Percentiles rank a stretch among this genome's conserved stretches.
Evolutionary conservation across 108 stramenopile species (phyloP).

Genomic region (Hondaea fermentalgiana): DNA sequence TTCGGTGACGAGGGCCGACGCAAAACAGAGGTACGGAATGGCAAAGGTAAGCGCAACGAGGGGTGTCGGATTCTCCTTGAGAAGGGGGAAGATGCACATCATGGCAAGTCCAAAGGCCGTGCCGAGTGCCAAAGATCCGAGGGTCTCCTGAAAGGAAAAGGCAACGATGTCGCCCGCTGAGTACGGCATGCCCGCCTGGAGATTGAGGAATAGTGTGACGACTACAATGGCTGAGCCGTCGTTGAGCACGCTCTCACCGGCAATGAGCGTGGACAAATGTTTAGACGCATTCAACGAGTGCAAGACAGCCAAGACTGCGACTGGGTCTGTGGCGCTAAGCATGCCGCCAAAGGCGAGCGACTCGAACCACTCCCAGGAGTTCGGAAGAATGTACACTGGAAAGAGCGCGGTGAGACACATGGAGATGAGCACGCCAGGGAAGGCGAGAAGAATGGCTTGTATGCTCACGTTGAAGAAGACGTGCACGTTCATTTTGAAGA

Average conservation of each 20-base stretch:
- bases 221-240: slow-evolving; percentile 53
- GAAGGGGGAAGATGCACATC: not conserved
- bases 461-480: not conserved
- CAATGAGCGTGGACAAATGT: slow-evolving; percentile 41
- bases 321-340: slow-evolving; percentile 58
- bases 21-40: slow-evolving; percentile 29
- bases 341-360: slow-evolving; percentile 53
- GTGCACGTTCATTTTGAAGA: slow-evolving; percentile 24
- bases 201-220: slow-evolving; percentile 37
- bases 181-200: not conserved
- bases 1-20: not conserved
- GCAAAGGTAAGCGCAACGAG: slow-evolving; percentile 30
- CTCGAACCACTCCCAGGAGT: slow-evolving; percentile 37
- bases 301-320: slow-evolving; percentile 45
- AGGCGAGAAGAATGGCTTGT: slow-evolving; percentile 38
- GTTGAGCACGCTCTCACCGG: slow-evolving; percentile 55
- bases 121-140: slow-evolving; percentile 28
- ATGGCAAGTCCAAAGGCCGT: not conserved
- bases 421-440: slow-evolving; percentile 35
- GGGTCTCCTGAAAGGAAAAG: slow-evolving; percentile 25
- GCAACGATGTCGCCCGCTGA: slow-evolving; percentile 10
- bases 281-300: slow-evolving; percentile 45
- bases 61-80: not conserved
- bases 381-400: slow-evolving; percentile 33
- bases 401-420: slow-evolving; percentile 24